Evolutionary conservation across 1,284 basidiomycete genomes (phyloP).

Genomic region (Gymnopus androsaceus): DNA sequence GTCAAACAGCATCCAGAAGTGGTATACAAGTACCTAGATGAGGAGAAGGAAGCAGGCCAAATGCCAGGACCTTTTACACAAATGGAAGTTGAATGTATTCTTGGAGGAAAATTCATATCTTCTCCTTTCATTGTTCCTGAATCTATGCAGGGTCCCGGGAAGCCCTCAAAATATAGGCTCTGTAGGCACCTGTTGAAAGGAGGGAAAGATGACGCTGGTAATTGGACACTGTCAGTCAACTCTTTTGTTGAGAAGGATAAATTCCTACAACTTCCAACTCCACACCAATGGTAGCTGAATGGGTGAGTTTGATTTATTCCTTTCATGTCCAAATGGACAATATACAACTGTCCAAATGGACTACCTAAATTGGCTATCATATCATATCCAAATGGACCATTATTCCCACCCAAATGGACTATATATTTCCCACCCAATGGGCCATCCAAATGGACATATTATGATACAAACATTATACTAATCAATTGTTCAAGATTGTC

Average conservation of each 20-base stretch:
- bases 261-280: neutral
- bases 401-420: too few species aligned
- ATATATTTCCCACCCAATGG: too few species aligned
- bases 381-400: too few species aligned
- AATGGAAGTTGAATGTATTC: neutral
- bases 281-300: neutral
- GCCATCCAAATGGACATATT: neutral
- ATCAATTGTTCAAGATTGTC: neutral
- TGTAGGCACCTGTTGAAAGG: neutral
- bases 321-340: neutral
- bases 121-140: neutral
- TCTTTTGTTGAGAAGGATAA: neutral
- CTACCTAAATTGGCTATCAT: too few species aligned
- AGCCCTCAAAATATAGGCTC: neutral
- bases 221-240: neutral
- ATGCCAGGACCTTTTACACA: neutral
- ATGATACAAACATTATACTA: neutral
- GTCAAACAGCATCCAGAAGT: neutral
- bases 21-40: neutral
- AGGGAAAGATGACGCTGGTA: neutral
- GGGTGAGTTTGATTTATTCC: neutral
- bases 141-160: neutral
- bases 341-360: too few species aligned
- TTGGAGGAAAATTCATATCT: neutral
- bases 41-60: neutral